Conservation (phyloP, 257 asterid species). For the Scutellaria baicalensis region DNA sequence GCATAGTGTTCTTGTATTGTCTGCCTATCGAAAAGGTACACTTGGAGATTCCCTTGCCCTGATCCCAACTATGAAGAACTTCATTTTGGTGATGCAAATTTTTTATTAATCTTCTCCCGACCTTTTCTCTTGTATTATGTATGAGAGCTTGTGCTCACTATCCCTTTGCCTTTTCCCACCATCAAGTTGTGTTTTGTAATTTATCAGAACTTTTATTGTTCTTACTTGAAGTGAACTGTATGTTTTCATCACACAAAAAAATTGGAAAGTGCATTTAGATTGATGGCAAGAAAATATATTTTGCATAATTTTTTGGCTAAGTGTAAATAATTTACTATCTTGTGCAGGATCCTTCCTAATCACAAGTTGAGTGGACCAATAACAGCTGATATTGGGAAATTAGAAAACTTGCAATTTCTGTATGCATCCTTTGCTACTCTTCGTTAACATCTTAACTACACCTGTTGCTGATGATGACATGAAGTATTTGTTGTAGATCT, state of each 20-base stretch:
- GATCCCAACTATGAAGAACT: not conserved
- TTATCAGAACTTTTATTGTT: not conserved
- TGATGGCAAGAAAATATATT: not conserved
- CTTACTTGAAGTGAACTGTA: not conserved
- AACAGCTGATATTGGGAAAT: slow-evolving; percentile 74
- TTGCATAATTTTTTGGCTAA: slow-evolving; percentile 9
- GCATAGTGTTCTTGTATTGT: not conserved
- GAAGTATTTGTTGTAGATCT: slow-evolving; percentile 40
- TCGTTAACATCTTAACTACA: not conserved
- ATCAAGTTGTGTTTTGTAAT: not conserved
- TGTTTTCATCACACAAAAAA: not conserved
- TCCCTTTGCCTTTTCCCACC: not conserved
- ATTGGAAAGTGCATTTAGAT: not conserved
- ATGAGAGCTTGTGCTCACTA: not conserved
- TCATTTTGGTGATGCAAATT: not conserved
- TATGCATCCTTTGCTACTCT: slow-evolving; percentile 25
- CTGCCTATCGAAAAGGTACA: not conserved
- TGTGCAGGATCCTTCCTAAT: slow-evolving; percentile 69
- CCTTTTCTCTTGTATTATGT: not conserved
- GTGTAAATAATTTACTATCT: slow-evolving; percentile 4
- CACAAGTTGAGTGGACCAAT: slow-evolving; percentile 78
- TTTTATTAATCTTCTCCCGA: not conserved
- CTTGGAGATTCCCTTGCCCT: not conserved
- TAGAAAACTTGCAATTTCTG: slow-evolving; percentile 65
- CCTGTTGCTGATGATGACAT: slow-evolving; percentile 24